phyloP scores from a whole-genome alignment of 2,329 filamentous ascomycete species.

The Colletotrichum falcatum region DNA sequence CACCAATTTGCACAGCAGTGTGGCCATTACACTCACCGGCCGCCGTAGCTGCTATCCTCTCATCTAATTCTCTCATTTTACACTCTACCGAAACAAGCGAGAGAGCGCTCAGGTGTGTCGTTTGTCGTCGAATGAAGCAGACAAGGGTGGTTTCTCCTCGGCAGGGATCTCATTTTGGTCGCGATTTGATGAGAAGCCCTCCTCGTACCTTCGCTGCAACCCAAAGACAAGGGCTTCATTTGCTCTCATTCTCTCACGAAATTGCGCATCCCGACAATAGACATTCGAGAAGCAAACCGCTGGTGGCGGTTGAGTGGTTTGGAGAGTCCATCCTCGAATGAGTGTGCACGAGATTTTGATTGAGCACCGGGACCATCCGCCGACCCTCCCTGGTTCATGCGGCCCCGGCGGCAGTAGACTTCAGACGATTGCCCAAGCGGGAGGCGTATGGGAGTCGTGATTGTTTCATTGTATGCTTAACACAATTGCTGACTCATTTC shows the following conservation, averaged over 20 bases:
- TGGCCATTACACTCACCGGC: not conserved
- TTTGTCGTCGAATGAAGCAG: not conserved
- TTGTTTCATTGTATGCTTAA: constrained; percentile 13
- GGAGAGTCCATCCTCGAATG: not conserved
- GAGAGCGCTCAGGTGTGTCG: not conserved
- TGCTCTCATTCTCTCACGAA: not conserved
- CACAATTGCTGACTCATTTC: constrained; percentile 35
- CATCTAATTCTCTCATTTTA: not conserved
- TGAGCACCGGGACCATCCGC: constrained; percentile 2
- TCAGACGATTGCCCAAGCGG: constrained; percentile 27
- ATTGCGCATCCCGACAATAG: not conserved
- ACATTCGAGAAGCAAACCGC: not conserved
- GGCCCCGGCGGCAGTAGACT: constrained; percentile 3
- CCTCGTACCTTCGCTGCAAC: not conserved
- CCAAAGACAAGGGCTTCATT: not conserved
- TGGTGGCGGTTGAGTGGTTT: not conserved
- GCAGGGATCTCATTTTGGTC: constrained; percentile 3
- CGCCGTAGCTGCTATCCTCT: constrained; percentile 1
- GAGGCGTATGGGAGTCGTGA: constrained; percentile 8
- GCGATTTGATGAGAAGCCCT: not conserved
- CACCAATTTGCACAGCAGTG: not conserved
- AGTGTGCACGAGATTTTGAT: not conserved
- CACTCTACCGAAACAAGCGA: not conserved
- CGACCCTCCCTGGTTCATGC: constrained; percentile 20
- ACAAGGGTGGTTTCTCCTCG: constrained; percentile 3